phyloP scores from a whole-genome alignment of 2,329 filamentous ascomycete species.

The Aspergillus fumigatus region DNA sequence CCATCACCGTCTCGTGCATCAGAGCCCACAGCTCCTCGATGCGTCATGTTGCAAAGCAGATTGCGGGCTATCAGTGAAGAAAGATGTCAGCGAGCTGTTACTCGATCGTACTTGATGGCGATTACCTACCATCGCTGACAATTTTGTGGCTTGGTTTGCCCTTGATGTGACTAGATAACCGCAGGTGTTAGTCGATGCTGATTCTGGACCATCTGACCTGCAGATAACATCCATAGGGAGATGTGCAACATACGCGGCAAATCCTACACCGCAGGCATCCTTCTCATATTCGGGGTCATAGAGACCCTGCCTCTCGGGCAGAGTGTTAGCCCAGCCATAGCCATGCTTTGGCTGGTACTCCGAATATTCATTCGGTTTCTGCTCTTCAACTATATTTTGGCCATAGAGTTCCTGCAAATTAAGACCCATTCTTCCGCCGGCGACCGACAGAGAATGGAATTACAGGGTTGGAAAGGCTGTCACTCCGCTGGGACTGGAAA shows the following conservation, averaged over 20 bases:
- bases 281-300: slow-evolving; percentile 96
- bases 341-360: slow-evolving; percentile 54
- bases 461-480: slow-evolving; percentile 12
- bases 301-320: slow-evolving; percentile 96
- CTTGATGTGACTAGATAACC: slow-evolving; percentile 75
- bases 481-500: slow-evolving; percentile 6
- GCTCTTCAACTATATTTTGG: slow-evolving; percentile 43
- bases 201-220: neutral
- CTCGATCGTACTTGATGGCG: neutral
- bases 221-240: neutral
- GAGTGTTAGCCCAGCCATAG: slow-evolving; percentile 92
- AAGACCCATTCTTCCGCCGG: slow-evolving; percentile 49
- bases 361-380: slow-evolving; percentile 43
- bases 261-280: slow-evolving; percentile 99
- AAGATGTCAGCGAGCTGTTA: slow-evolving; percentile 27
- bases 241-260: slow-evolving; percentile 71
- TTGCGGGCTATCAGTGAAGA: slow-evolving; percentile 62
- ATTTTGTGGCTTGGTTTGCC: slow-evolving; percentile 97
- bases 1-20: slow-evolving; percentile 97
- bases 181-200: slow-evolving; percentile 7
- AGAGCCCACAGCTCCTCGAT: slow-evolving; percentile 95
- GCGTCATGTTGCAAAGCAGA: slow-evolving; percentile 99
- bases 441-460: slow-evolving; percentile 38
- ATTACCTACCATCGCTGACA: slow-evolving; percentile 78
- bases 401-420: slow-evolving; percentile 46